These are phyloP conservation scores for Hymenotorrendiella dingleyae DNA, from an alignment of 2,329 filamentous ascomycete genomes.

Conservation along the genomic window DNA sequence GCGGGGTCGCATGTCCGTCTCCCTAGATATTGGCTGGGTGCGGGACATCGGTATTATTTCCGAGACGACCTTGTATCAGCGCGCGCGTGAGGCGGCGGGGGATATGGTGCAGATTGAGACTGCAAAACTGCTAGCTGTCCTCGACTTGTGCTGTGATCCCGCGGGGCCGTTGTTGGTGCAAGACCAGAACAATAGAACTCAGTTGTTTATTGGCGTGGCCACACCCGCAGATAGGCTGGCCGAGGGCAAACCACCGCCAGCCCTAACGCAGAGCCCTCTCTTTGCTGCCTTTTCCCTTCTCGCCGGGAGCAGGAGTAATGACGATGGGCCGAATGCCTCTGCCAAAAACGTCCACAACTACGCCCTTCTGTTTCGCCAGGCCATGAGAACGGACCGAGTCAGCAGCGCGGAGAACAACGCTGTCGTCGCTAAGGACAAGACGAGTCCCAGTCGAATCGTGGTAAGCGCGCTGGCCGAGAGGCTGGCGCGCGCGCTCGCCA, in stretches of 20 bases:
- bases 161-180: slow-evolving; percentile 36
- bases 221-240: slow-evolving; percentile 28
- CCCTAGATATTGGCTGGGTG: slow-evolving; percentile 14
- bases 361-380: too few species aligned
- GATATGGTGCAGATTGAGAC: neutral
- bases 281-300: neutral
- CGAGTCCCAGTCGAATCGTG: neutral
- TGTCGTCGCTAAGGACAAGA: neutral
- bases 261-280: slow-evolving; percentile 31
- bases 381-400: too few species aligned
- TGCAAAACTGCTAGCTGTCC: slow-evolving; percentile 5
- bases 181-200: slow-evolving; percentile 49
- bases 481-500: slow-evolving; percentile 35
- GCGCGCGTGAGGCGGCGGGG: neutral
- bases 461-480: slow-evolving; percentile 33
- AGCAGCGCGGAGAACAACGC: neutral
- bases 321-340: too few species aligned
- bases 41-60: slow-evolving; percentile 20
- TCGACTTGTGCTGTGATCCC: slow-evolving; percentile 32
- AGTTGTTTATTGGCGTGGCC: slow-evolving; percentile 30
- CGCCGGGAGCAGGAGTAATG: too few species aligned
- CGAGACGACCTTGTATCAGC: slow-evolving; percentile 15
- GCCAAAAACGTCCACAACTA: too few species aligned
- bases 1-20: slow-evolving; percentile 9
- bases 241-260: slow-evolving; percentile 47